These are phyloP conservation scores for Elaeagnus macrophylla DNA, from an alignment of 306 rosid species.

Conservation along the genomic window DNA sequence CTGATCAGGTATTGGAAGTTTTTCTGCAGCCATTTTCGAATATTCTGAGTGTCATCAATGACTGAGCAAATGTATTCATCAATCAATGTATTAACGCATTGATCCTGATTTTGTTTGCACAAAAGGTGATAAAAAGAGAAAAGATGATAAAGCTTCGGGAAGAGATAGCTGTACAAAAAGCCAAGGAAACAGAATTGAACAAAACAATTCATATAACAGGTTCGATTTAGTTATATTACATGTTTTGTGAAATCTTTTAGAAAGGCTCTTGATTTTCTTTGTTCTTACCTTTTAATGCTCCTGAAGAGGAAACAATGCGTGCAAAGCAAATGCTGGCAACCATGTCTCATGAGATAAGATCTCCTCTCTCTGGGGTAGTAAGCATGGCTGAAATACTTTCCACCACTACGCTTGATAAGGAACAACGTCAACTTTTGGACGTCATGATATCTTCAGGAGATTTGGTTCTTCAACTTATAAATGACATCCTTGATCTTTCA, in stretches of 20 bases:
- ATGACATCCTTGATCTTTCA: constrained; percentile 92
- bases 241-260: constrained; percentile 8
- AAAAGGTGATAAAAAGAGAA: constrained; percentile 81
- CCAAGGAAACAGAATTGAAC: constrained; percentile 85
- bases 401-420: constrained; percentile 68
- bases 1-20: constrained; percentile 65
- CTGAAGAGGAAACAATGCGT: constrained; percentile 86
- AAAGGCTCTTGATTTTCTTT: constrained; percentile 4
- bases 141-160: constrained; percentile 83
- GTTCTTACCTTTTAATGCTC: constrained; percentile 1
- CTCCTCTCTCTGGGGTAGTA: constrained; percentile 86
- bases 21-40: constrained; percentile 4
- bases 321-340: constrained; percentile 98
- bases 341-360: constrained; percentile 95
- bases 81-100: constrained; percentile 1
- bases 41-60: background rate
- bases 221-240: constrained; percentile 16
- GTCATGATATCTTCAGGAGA: constrained; percentile 93
- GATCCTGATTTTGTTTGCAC: constrained; percentile 11
- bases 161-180: constrained; percentile 88
- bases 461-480: constrained; percentile 89
- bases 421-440: constrained; percentile 69
- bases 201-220: constrained; percentile 95
- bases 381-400: constrained; percentile 92
- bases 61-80: constrained; percentile 5